Evolutionary conservation across 164 flowering plant genomes (phyloP).

Genomic region (Vitis amurensis): DNA sequence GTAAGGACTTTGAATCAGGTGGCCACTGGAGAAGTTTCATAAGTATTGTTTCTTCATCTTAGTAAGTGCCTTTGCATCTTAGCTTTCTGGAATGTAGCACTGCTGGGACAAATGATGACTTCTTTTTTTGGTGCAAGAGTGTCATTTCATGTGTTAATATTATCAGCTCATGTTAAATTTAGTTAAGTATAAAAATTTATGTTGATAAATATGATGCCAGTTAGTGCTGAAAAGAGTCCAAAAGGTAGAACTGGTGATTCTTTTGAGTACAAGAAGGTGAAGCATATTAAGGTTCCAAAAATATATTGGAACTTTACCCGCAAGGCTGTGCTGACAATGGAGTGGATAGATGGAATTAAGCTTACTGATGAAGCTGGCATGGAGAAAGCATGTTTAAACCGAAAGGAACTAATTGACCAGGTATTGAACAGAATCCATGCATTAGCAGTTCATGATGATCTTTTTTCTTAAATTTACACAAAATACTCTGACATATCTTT

Average conservation of each 20-base stretch:
- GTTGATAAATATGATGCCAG: conserved; percentile 27
- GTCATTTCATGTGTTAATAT: too few relatives aligned
- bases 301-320: conserved; percentile 90
- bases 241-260: conserved; percentile 20
- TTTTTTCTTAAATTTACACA: neutral
- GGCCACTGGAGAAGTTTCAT: too few relatives aligned
- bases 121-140: too few relatives aligned
- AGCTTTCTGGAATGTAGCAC: too few relatives aligned
- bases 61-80: too few relatives aligned
- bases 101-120: too few relatives aligned
- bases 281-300: conserved; percentile 71
- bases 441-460: neutral
- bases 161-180: too few relatives aligned
- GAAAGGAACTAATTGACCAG: conserved; percentile 78
- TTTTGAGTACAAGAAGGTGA: conserved; percentile 23
- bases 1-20: too few relatives aligned
- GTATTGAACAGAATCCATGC: conserved; percentile 31
- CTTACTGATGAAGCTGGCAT: conserved; percentile 76
- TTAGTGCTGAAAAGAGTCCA: conserved; percentile 23
- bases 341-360: conserved; percentile 96
- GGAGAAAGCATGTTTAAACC: conserved; percentile 53
- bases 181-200: too few relatives aligned
- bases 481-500: too few relatives aligned
- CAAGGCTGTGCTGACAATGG: conserved; percentile 91
- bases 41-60: too few relatives aligned